phyloP scores from a whole-genome alignment of 306 rosid genomes.

The Acacia crassicarpa region DNA sequence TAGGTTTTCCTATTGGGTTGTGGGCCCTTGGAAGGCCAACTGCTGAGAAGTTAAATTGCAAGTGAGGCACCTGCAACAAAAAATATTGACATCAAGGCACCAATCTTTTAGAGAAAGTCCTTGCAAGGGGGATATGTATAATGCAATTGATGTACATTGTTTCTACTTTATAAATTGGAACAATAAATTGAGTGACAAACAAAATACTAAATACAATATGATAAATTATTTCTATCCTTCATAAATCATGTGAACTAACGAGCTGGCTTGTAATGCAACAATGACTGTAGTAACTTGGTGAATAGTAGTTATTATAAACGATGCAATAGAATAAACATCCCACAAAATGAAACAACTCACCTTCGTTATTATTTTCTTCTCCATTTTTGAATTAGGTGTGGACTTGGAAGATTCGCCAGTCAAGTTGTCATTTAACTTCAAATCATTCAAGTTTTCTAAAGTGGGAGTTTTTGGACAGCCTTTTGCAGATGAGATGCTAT shows the following conservation, averaged over 20 bases:
- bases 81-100: slow-evolving; percentile 16
- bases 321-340: slow-evolving; percentile 19
- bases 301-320: neutral
- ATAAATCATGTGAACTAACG: slow-evolving; percentile 4
- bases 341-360: slow-evolving; percentile 38
- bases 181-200: neutral
- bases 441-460: slow-evolving; percentile 41
- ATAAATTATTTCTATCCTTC: neutral
- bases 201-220: neutral
- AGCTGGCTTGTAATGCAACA: neutral
- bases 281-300: neutral
- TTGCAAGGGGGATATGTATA: neutral
- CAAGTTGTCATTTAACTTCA: slow-evolving; percentile 31
- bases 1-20: slow-evolving; percentile 40
- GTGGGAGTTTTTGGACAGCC: slow-evolving; percentile 33
- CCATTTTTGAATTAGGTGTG: slow-evolving; percentile 28
- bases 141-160: neutral
- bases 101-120: neutral
- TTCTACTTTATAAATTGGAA: neutral
- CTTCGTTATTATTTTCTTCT: slow-evolving; percentile 46
- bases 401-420: slow-evolving; percentile 39
- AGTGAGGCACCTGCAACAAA: slow-evolving; percentile 49
- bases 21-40: slow-evolving; percentile 41
- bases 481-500: slow-evolving; percentile 36
- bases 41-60: slow-evolving; percentile 47